Conservation (phyloP, 129 eudicot genomes). For the Erigeron canadensis region DNA sequence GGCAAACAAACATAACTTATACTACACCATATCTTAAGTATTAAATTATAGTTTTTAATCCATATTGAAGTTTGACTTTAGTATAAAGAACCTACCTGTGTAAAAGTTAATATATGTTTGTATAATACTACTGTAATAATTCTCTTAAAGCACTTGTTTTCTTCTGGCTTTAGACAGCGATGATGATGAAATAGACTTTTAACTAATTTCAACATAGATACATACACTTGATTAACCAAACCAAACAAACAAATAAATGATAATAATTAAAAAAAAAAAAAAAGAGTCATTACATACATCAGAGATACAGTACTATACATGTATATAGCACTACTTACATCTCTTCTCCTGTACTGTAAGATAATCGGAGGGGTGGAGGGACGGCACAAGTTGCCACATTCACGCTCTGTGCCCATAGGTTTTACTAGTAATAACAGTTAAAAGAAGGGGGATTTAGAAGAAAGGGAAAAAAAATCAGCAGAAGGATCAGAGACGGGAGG, state of each 20-base stretch:
- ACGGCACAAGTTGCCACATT: slow-evolving; percentile 15
- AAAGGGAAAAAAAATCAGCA: slow-evolving; percentile 25
- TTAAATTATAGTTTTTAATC: too few relatives aligned
- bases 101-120: background rate
- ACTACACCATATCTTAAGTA: too few relatives aligned
- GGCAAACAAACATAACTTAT: too few relatives aligned
- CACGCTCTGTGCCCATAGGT: slow-evolving; percentile 24
- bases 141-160: background rate
- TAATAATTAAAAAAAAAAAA: too few relatives aligned
- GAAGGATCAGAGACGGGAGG: slow-evolving; percentile 34
- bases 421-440: background rate
- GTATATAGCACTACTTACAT: background rate
- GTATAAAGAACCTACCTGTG: too few relatives aligned
- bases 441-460: slow-evolving; percentile 22
- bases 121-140: background rate
- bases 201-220: slow-evolving; percentile 5
- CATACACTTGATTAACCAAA: slow-evolving; percentile 5
- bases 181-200: background rate
- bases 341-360: background rate
- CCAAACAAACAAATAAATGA: background rate
- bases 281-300: background rate
- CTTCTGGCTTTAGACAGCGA: too few relatives aligned
- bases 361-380: slow-evolving; percentile 25
- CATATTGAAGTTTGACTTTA: background rate
- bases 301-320: background rate